Evolutionary conservation across 345 rosid genomes (phyloP).

Genomic region (Rhizophora apiculata): DNA sequence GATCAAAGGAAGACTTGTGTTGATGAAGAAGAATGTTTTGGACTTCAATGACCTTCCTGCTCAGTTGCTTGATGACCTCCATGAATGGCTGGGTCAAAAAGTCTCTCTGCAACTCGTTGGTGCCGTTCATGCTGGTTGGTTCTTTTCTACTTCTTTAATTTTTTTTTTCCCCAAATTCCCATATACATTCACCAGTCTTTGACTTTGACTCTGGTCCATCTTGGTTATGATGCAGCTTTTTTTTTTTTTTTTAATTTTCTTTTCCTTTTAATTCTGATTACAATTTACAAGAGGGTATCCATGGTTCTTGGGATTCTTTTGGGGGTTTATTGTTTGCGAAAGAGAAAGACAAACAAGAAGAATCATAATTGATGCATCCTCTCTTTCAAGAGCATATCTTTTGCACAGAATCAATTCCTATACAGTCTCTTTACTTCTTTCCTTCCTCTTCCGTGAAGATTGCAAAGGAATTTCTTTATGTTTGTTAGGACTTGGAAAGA

Average conservation of each 20-base stretch:
- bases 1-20: conserved; percentile 63
- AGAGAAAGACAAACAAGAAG: not conserved
- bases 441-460: not conserved
- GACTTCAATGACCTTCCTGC: conserved; percentile 76
- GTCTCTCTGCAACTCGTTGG: conserved; percentile 77
- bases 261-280: not conserved
- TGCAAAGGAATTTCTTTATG: not conserved
- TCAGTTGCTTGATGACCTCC: conserved; percentile 56
- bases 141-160: not conserved
- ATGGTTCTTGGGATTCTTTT: too few relatives aligned
- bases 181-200: not conserved
- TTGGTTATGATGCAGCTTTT: not conserved
- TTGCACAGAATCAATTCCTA: too few relatives aligned
- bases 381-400: not conserved
- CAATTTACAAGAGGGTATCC: too few relatives aligned
- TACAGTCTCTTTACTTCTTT: not conserved
- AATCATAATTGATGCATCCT: not conserved
- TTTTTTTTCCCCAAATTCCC: not conserved
- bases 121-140: conserved; percentile 42
- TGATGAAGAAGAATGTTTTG: conserved; percentile 87
- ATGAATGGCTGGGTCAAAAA: conserved; percentile 55
- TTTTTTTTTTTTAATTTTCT: not conserved
- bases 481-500: not conserved
- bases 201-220: not conserved
- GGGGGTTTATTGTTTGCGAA: not conserved